Evolutionary conservation across 768 basidiomycete genomes (phyloP).

Genomic region (Hericium alpestre): DNA sequence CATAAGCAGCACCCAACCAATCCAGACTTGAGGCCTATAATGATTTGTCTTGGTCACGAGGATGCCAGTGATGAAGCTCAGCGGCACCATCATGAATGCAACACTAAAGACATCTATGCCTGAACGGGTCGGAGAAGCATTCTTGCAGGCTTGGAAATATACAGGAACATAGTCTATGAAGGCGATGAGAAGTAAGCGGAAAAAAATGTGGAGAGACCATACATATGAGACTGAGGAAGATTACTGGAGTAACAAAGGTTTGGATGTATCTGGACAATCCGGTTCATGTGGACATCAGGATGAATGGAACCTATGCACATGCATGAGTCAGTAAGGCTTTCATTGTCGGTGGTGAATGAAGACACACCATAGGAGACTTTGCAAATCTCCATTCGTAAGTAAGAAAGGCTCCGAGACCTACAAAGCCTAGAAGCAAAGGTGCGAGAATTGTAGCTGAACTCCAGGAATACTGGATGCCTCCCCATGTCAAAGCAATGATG

Average conservation of each 20-base stretch:
- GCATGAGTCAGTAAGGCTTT: not conserved
- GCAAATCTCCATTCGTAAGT: conserved; percentile 27
- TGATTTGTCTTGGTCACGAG: conserved; percentile 22
- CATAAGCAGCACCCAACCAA: conserved; percentile 25
- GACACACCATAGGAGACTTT: conserved; percentile 24
- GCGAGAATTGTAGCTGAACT: conserved; percentile 27
- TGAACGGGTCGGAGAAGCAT: conserved; percentile 23
- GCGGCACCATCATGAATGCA: conserved; percentile 26
- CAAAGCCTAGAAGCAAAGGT: conserved; percentile 30
- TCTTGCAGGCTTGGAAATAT: conserved; percentile 29
- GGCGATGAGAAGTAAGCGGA: too few species aligned
- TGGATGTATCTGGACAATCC: conserved; percentile 24
- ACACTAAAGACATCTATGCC: conserved; percentile 26
- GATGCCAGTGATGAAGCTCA: conserved; percentile 28
- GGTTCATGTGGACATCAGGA: conserved; percentile 23
- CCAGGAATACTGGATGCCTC: conserved; percentile 33
- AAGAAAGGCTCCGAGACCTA: conserved; percentile 26
- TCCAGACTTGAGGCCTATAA: conserved; percentile 28
- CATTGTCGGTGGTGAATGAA: not conserved
- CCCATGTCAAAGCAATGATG: conserved; percentile 30
- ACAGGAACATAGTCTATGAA: conserved; percentile 28
- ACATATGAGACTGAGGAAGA: not conserved
- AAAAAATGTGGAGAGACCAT: too few species aligned
- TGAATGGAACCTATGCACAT: conserved; percentile 21
- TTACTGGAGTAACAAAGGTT: conserved; percentile 16